A percentile compares a stretch with the other conserved stretches of the same genome.
phyloP scores from a whole-genome alignment of 2,329 filamentous ascomycete genomes.

The Emergomyces pasteurianus region DNA sequence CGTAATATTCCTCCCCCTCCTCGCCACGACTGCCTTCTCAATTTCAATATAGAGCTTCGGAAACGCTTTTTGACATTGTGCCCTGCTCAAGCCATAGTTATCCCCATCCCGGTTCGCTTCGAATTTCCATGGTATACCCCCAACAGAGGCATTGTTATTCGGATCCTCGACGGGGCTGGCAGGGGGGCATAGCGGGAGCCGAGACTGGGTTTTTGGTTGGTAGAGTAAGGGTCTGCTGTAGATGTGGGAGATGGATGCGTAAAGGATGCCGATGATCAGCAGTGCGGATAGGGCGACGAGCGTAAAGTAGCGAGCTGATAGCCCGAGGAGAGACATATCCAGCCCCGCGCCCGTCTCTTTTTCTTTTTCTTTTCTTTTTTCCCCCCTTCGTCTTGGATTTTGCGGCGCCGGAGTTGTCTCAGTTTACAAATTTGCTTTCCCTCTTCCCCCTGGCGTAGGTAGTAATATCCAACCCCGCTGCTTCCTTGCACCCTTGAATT shows the following conservation, averaged over 20 bases:
- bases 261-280: constrained; percentile 6
- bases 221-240: neutral
- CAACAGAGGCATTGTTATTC: neutral
- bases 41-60: constrained; percentile 29
- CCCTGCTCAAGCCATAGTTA: constrained; percentile 25
- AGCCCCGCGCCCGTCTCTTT: neutral
- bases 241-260: neutral
- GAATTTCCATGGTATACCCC: constrained; percentile 21
- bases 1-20: constrained; percentile 16
- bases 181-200: neutral
- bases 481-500: too few species aligned
- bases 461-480: too few species aligned
- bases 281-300: neutral
- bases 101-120: constrained; percentile 21
- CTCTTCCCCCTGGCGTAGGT: too few species aligned
- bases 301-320: neutral
- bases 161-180: neutral
- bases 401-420: too few species aligned
- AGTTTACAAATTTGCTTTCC: too few species aligned
- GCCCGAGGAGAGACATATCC: neutral
- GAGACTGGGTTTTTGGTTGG: neutral
- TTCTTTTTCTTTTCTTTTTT: neutral
- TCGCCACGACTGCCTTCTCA: constrained; percentile 20
- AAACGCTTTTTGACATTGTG: constrained; percentile 29
- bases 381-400: too few species aligned